Percentiles rank a stretch among this genome's conserved stretches.
phyloP scores from a whole-genome alignment of 352 stramenopile species.

The Elongisporangium undulatum region DNA sequence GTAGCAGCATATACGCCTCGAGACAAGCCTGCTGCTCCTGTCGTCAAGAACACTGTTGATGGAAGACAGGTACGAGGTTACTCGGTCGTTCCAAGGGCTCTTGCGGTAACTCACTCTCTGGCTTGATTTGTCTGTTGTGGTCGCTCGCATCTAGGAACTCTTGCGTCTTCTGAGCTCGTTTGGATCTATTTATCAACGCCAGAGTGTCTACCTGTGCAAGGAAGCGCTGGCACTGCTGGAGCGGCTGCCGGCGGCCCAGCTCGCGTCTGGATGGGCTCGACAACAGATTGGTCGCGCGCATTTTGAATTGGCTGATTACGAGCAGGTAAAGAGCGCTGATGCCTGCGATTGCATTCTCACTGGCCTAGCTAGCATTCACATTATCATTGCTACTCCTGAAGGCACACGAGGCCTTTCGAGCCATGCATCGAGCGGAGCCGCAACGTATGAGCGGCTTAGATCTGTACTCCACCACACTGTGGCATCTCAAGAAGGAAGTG shows the following conservation, averaged over 20 bases:
- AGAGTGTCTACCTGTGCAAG: constrained; percentile 74
- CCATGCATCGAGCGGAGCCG: constrained; percentile 89
- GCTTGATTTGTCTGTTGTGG: not conserved
- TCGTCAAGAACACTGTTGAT: not conserved
- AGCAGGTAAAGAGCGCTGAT: constrained; percentile 17
- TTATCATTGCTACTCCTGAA: constrained; percentile 14
- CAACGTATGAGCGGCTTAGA: constrained; percentile 94
- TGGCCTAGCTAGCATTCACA: not conserved
- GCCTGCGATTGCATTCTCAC: not conserved
- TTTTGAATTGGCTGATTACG: constrained; percentile 96
- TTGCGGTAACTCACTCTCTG: too few relatives aligned
- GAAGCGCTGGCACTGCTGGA: constrained; percentile 89
- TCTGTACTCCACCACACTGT: constrained; percentile 94
- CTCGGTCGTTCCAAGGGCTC: too few relatives aligned
- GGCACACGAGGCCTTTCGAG: constrained; percentile 84
- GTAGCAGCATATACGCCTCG: not conserved
- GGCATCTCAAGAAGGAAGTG: constrained; percentile 97
- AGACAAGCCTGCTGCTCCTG: not conserved
- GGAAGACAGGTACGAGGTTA: not conserved
- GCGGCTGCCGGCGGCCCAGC: constrained; percentile 78
- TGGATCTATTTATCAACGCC: constrained; percentile 67
- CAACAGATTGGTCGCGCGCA: constrained; percentile 93
- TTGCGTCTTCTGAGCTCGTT: constrained; percentile 62
- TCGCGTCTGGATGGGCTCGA: constrained; percentile 91
- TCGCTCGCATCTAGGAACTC: constrained; percentile 21